Percentiles rank a stretch among this genome's conserved stretches.
Conservation (phyloP, 2,329 filamentous ascomycete genomes). For the Fusarium denticulatum region DNA sequence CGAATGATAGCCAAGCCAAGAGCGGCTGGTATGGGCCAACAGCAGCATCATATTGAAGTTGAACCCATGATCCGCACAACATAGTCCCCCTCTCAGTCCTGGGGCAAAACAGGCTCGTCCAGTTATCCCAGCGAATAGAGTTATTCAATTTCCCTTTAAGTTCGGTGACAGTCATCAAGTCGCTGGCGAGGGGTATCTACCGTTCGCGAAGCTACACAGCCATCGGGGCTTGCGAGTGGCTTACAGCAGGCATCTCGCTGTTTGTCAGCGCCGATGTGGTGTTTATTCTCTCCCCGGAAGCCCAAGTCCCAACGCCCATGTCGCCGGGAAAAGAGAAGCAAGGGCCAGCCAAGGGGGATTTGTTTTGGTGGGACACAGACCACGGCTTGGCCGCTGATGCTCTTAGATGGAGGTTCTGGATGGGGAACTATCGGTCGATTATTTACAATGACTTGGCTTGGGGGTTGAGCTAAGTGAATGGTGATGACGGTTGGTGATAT, state of each 20-base stretch:
- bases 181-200: neutral
- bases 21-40: slow-evolving; percentile 28
- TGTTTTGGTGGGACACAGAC: slow-evolving; percentile 20
- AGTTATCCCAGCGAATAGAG: slow-evolving; percentile 4
- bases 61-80: slow-evolving; percentile 15
- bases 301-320: slow-evolving; percentile 7
- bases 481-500: no score
- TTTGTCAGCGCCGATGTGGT: neutral
- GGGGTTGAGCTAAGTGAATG: neutral
- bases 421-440: slow-evolving; percentile 25
- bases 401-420: slow-evolving; percentile 17
- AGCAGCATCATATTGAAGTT: slow-evolving; percentile 6
- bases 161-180: neutral
- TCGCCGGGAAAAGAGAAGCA: slow-evolving; percentile 2
- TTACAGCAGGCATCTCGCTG: slow-evolving; percentile 3
- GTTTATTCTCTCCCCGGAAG: neutral
- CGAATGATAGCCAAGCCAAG: slow-evolving; percentile 16
- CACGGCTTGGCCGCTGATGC: slow-evolving; percentile 5
- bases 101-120: neutral
- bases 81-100: neutral
- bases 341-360: slow-evolving; percentile 1
- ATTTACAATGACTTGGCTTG: slow-evolving; percentile 6
- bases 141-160: neutral
- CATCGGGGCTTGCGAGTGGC: slow-evolving; percentile 26
- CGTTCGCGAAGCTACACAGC: slow-evolving; percentile 1